Base-by-base conservation (phyloP, 2,329 filamentous ascomycete genomes). In the Hymenoscyphus infarciens region DNA sequence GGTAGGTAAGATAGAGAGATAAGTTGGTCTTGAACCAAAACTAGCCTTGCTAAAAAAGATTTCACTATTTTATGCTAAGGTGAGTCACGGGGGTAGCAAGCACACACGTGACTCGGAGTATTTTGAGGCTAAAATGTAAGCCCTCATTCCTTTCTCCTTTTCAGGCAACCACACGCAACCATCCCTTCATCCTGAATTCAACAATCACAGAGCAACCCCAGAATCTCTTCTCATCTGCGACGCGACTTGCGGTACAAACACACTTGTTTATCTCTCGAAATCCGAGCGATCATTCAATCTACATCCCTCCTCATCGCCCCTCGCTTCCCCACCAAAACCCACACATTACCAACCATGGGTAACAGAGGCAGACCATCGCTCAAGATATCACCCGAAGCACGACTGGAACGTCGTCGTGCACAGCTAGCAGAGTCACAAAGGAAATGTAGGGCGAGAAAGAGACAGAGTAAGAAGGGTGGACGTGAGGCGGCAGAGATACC, bases 371-470 rank as follows among this genome's bases (percentile, higher is more conserved):
- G 57, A 53, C 57, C 57, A 53, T 60, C 57, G 15, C 57, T 60
- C 57, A 60, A 60, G 29, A 16, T 60, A 7, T 60, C 57, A 10
- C 53, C 57, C 16, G 57, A 53, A 13, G 45, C 27, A 22, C 57
- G 57, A 54, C 45, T 60, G 3, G 57, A 60, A 19, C 57, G 57
- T 54, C 57, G 57, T 53, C 57, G 57, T 10, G 45, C 45, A 22
- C 57, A 60, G 39, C 33, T 60, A 4, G 57, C 57, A 22, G 57
- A 60, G 22, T 60, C 57, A 39, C 57, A 60, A 42, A 27, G 57
- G 19, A 60, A 60, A 25, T 60, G 57, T 22, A 60, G 57, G 25
- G 57, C 57, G 42, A 31, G 45, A 15, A 60, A 53, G 57, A 33
- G 57, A 16, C 25, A 31, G 31, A 60, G n/a, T 19, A 60, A 53